Evolutionary conservation across 202 grass and related monocot species (phyloP), one percentile per base, ranked within the genome.

Genomic region (Dendrocalamus latiflorus): DNA sequence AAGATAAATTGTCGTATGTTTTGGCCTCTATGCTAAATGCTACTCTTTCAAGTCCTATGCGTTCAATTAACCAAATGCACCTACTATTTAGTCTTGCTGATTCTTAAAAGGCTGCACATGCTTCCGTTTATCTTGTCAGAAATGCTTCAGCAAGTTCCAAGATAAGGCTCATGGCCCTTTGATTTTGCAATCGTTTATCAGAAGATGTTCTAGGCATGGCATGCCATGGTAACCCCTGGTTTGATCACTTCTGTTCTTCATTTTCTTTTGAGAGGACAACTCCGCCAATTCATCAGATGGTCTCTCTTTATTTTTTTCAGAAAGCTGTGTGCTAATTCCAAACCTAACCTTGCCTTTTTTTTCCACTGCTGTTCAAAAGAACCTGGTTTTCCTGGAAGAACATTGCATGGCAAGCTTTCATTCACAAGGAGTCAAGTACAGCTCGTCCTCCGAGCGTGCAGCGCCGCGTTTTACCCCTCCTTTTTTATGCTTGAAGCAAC

Each of bases 361-460:
- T 78, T 63, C 16, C 21, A 30, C 0, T 51, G 41, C 6, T 50
- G 39, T 62, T 62, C 42, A 51, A 62, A 85, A 17, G 25, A 17
- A 7, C 13, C 20, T 13, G 38, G 6, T 47, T 43, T 72, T 72
- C 44, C 47, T 16, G 14, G 14, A 77, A 54, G 75, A 74, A 58
- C 63, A 65, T 65, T 80, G 58, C 15, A 25, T 54, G 20, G 8
- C 76, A 80, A 79, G 75, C n/a, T 79, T 42, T 21, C 10, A 48
- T 42, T 70, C 13, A 64, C 61, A 9, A 20, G 33, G 4, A 33
- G 33, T 33, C 3, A 33, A 33, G 61, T 33, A 20, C 28, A 44
- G 4, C 0, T 55, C 60, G 62, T 8, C 0, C 2, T 70, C 50
- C 66, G 66, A 26, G 18, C 53, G 18, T 61, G 73, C 15, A 7